Evolutionary conservation across 768 basidiomycete species (phyloP), one percentile per base, ranked within the genome.

Genomic region (Amanita molliuscula): DNA sequence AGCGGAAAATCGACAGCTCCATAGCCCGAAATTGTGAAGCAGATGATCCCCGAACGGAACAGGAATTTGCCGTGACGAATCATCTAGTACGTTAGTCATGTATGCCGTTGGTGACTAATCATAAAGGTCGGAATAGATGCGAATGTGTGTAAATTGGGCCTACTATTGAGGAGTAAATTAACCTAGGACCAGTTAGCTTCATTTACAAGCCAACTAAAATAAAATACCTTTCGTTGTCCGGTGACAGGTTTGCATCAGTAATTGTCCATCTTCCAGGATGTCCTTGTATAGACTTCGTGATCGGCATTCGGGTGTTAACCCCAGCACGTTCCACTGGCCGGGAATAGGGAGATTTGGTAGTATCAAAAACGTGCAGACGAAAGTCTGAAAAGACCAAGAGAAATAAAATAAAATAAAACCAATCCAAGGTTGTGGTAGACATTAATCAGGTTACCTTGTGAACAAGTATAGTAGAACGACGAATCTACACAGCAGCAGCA

Each of bases 1-100:
- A 6, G 94, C 91, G 31, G 93, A 97, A 64, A 98, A 98, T 37
- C 88, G 80, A 61, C 95, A 92, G 54, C 88, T 91, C 83, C 89
- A 99, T 48, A 98, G 88, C 43, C 87, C 80, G 52, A 81, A 83
- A 13, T 71, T 67, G 33, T 77, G 64, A 25, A 69, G 68, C 18
- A 63, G 65, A 48, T 62, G 63, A 55, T 82, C 79, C 16, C 68
- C 59, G 53, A 84, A 82, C 18, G 67, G 67, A 38, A 89, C 80
- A 4, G 86, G 79, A 16, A 75, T 75, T 60, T 87, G 85, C 10
- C 62, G 65, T 2, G 75, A 66, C 11, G 78, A 78, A 2, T 77
- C 70, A 48, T 88, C 87, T 6, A 77, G 64, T 0, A 82, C 83
- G 54, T 70, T 84, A 29, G 84, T 80, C 82, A 88, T 84, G 59